These are phyloP conservation scores for Tetrapisispora nanseiensis DNA, from an alignment of 805 yeast species.

Conservation along the genomic window DNA sequence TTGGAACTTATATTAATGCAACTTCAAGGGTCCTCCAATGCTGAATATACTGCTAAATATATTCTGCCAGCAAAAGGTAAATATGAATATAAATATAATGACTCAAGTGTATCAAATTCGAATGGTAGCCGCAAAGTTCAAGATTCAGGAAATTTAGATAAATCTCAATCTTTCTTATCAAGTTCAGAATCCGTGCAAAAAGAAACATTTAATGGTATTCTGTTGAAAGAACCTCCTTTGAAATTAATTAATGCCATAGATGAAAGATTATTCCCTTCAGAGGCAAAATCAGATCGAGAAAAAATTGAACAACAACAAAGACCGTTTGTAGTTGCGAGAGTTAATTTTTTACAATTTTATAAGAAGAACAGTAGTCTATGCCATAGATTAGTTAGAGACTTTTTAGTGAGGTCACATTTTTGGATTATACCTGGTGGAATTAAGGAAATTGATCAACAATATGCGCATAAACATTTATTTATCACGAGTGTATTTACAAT, in stretches of 20 bases:
- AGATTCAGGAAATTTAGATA: not conserved
- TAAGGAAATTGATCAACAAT: slow-evolving; percentile 36
- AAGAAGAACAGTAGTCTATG: slow-evolving; percentile 35
- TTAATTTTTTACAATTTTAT: slow-evolving; percentile 40
- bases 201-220: slow-evolving; percentile 4
- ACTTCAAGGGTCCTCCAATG: slow-evolving; percentile 14
- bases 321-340: slow-evolving; percentile 32
- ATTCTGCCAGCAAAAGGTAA: not conserved
- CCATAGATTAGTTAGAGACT: slow-evolving; percentile 37
- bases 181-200: not conserved
- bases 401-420: slow-evolving; percentile 44
- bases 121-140: too few species aligned
- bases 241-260: slow-evolving; percentile 32
- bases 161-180: slow-evolving; percentile 13
- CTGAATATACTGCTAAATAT: slow-evolving; percentile 6
- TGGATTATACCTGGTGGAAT: slow-evolving; percentile 58
- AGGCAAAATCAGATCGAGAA: slow-evolving; percentile 21
- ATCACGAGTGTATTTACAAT: slow-evolving; percentile 45
- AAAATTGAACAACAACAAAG: slow-evolving; percentile 25
- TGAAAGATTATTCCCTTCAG: slow-evolving; percentile 30
- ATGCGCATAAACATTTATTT: slow-evolving; percentile 43
- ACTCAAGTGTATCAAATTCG: too few species aligned
- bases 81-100: not conserved
- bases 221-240: slow-evolving; percentile 29
- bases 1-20: slow-evolving; percentile 16